These are phyloP conservation scores for Ceratocystis cubensis DNA, from an alignment of 2,329 filamentous ascomycete species.

Conservation along the genomic window DNA sequence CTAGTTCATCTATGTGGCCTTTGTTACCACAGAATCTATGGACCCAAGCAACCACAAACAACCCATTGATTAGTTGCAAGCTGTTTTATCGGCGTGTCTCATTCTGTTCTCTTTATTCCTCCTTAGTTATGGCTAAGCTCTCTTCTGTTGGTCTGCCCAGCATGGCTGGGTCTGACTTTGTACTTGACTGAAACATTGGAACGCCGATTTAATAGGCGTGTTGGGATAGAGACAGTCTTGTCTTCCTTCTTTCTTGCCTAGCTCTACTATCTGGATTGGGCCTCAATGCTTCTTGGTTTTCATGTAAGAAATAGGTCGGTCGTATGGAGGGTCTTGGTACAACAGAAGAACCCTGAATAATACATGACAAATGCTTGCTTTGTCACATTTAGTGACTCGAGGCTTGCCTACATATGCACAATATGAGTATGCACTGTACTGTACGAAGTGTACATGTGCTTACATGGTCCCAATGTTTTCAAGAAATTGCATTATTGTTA, in stretches of 20 bases:
- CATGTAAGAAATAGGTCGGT: neutral
- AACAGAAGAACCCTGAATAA: neutral
- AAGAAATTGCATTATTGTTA: neutral
- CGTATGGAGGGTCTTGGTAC: neutral
- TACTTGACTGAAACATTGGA: neutral
- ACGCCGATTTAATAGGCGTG: constrained; percentile 1
- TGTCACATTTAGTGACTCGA: neutral
- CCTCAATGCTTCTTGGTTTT: neutral
- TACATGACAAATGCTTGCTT: neutral
- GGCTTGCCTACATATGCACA: neutral
- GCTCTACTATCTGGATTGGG: neutral
- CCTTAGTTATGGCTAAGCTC: neutral
- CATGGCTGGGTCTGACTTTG: neutral
- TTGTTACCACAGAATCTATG: neutral
- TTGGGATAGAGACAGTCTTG: neutral
- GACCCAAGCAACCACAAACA: neutral
- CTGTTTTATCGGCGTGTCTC: neutral
- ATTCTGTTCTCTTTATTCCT: neutral
- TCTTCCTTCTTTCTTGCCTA: neutral
- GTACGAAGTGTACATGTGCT: neutral
- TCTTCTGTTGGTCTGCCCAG: neutral
- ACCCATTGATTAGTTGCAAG: neutral
- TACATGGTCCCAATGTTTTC: neutral
- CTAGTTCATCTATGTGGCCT: neutral
- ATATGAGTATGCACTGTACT: too few relatives aligned